Percentiles rank a stretch among this genome's conserved stretches.
These are phyloP conservation scores for Penicillium sp. DNA, from an alignment of 2,329 filamentous ascomycete species.

Conservation along the genomic window DNA sequence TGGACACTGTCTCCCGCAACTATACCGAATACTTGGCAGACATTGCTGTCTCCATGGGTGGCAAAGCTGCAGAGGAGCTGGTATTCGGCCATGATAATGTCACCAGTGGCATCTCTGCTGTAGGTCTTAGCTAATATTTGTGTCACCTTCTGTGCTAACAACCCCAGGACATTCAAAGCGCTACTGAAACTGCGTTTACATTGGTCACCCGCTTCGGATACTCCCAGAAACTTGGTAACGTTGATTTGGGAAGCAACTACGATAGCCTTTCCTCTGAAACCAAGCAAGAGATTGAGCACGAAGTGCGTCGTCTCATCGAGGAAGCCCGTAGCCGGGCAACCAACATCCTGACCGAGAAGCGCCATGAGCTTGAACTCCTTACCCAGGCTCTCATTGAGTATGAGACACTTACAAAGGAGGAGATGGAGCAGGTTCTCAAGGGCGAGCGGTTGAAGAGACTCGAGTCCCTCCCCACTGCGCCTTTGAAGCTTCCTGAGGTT, in stretches of 20 bases:
- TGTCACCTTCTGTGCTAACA: constrained; percentile 13
- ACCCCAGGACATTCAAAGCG: constrained; percentile 73
- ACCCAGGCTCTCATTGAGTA: constrained; percentile 91
- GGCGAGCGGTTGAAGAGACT: constrained; percentile 80
- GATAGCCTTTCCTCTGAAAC: constrained; percentile 81
- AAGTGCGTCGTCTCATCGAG: constrained; percentile 82
- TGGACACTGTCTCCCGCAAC: constrained; percentile 89
- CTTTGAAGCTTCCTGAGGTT: constrained; percentile 68
- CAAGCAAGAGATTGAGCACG: constrained; percentile 79
- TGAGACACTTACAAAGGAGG: constrained; percentile 84
- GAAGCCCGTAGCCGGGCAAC: constrained; percentile 75
- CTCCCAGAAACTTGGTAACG: constrained; percentile 82
- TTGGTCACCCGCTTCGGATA: constrained; percentile 92
- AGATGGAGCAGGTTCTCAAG: constrained; percentile 85
- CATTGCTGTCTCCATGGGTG: constrained; percentile 80
- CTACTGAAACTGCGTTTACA: constrained; percentile 78
- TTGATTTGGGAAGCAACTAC: constrained; percentile 83
- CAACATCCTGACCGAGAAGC: constrained; percentile 70
- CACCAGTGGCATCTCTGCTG: constrained; percentile 79
- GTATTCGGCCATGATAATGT: constrained; percentile 90
- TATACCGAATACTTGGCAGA: constrained; percentile 78
- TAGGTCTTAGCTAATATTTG: constrained; percentile 48
- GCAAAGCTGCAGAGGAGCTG: constrained; percentile 86
- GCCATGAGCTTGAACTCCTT: constrained; percentile 82
- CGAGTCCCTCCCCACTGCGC: constrained; percentile 51